Evolutionary conservation across 2,329 filamentous ascomycete species (phyloP).

Genomic region (Microcyclospora tardicrescens): DNA sequence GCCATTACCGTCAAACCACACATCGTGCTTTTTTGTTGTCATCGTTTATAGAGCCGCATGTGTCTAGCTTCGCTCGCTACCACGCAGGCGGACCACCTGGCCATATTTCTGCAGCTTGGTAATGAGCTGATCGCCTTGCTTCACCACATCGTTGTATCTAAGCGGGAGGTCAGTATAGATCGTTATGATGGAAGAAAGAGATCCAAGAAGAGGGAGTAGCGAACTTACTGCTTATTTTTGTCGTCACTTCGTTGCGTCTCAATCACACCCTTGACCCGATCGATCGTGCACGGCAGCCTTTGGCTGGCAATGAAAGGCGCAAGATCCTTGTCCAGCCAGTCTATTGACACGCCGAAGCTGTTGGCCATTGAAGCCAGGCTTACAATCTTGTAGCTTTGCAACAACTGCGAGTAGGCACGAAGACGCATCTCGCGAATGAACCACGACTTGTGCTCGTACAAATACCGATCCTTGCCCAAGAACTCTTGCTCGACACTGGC

Average conservation of each 20-base stretch:
- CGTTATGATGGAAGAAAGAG: not conserved
- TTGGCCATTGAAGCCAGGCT: constrained; percentile 94
- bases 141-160: constrained; percentile 82
- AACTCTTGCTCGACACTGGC: constrained; percentile 88
- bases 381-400: constrained; percentile 94
- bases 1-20: no score
- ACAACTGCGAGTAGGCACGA: constrained; percentile 86
- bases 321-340: constrained; percentile 89
- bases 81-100: constrained; percentile 83
- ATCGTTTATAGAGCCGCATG: no score
- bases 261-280: constrained; percentile 91
- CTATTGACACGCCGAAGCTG: constrained; percentile 92
- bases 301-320: constrained; percentile 94
- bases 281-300: constrained; percentile 91
- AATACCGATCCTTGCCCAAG: constrained; percentile 83
- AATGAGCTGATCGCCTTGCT: constrained; percentile 93
- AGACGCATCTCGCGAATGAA: constrained; percentile 98
- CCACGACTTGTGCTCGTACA: constrained; percentile 92
- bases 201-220: not conserved
- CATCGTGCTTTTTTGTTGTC: no score
- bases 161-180: not conserved
- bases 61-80: constrained; percentile 71
- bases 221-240: constrained; percentile 80
- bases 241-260: constrained; percentile 96
- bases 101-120: constrained; percentile 99